Evolutionary conservation across 441 rosid species (phyloP).

Genomic region (Capsella rubella): DNA sequence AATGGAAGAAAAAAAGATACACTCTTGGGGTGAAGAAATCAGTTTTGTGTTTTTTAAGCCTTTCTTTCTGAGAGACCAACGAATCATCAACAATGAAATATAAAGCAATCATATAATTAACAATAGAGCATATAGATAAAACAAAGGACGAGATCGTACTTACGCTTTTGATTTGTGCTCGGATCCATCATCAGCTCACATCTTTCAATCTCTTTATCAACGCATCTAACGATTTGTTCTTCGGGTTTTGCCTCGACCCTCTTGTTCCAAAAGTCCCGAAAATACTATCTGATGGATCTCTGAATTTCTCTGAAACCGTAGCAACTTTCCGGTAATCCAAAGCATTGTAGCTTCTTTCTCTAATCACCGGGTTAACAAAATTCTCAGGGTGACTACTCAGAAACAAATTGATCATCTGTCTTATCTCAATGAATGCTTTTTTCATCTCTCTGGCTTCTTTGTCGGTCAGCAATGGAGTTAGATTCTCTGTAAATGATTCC

Average conservation of each 20-base stretch:
- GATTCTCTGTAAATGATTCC: constrained; percentile 87
- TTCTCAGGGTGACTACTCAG: constrained; percentile 92
- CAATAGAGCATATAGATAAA: constrained; percentile 39
- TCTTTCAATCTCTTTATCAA: constrained; percentile 88
- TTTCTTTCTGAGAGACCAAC: constrained; percentile 28
- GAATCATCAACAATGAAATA: constrained; percentile 47
- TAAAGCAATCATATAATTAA: constrained; percentile 48
- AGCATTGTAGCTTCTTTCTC: constrained; percentile 83
- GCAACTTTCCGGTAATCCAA: constrained; percentile 87
- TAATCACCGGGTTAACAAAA: constrained; percentile 81
- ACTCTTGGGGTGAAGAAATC: constrained; percentile 29
- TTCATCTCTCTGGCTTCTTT: constrained; percentile 85
- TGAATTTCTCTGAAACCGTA: constrained; percentile 82
- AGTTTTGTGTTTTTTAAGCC: constrained; percentile 14
- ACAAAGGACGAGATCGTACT: constrained; percentile 23
- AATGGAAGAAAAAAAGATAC: constrained; percentile 13
- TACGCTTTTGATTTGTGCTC: constrained; percentile 41
- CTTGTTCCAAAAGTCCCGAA: constrained; percentile 93
- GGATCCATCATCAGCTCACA: constrained; percentile 59
- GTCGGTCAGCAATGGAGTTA: constrained; percentile 70
- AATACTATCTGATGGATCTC: constrained; percentile 85
- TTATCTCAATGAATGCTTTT: constrained; percentile 76
- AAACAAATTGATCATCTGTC: constrained; percentile 84
- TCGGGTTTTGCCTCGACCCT: constrained; percentile 84
- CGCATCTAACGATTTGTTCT: constrained; percentile 87